phyloP scores from a whole-genome alignment of 2,329 filamentous ascomycete genomes.

The Aureobasidium sp. region DNA sequence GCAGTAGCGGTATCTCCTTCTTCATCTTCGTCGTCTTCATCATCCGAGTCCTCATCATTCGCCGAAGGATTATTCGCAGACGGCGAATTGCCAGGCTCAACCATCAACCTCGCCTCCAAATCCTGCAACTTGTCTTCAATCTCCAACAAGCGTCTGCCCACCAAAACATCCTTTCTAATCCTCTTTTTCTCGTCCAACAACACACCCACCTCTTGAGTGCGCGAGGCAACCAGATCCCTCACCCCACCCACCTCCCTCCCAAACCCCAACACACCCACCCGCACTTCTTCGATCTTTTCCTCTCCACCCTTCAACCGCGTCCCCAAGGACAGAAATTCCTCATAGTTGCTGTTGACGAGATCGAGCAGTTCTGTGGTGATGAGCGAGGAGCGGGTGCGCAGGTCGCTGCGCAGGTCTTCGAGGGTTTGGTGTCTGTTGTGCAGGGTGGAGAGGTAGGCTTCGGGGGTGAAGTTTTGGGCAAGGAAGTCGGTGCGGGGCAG shows the following conservation, averaged over 20 bases:
- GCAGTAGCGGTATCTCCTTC: slow-evolving; percentile 21
- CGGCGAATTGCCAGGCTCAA: slow-evolving; percentile 29
- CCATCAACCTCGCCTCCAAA: slow-evolving; percentile 54
- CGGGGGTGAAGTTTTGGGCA: slow-evolving; percentile 64
- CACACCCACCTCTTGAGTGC: slow-evolving; percentile 52
- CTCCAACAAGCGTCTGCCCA: slow-evolving; percentile 55
- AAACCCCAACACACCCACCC: slow-evolving; percentile 80
- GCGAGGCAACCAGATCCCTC: slow-evolving; percentile 53
- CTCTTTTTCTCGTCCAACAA: slow-evolving; percentile 58
- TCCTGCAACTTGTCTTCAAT: slow-evolving; percentile 53
- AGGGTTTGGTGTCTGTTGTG: slow-evolving; percentile 89
- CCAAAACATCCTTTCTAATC: slow-evolving; percentile 56
- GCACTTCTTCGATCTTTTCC: slow-evolving; percentile 81
- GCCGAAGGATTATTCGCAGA: slow-evolving; percentile 8
- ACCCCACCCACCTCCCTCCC: slow-evolving; percentile 71
- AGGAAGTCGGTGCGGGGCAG: slow-evolving; percentile 79
- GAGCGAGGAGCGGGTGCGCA: slow-evolving; percentile 68
- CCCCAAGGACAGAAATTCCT: slow-evolving; percentile 78
- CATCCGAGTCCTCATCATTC: slow-evolving; percentile 24
- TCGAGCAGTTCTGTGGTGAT: slow-evolving; percentile 84
- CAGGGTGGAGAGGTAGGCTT: slow-evolving; percentile 72
- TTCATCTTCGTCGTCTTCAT: slow-evolving; percentile 27
- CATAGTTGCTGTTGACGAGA: slow-evolving; percentile 91
- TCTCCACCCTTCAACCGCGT: slow-evolving; percentile 76
- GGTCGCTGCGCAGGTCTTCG: slow-evolving; percentile 79